A percentile compares a stretch with the other conserved stretches of the same genome.
Evolutionary conservation across 768 basidiomycete genomes (phyloP).

Genomic region (Candolleomyces aberdarensis): DNA sequence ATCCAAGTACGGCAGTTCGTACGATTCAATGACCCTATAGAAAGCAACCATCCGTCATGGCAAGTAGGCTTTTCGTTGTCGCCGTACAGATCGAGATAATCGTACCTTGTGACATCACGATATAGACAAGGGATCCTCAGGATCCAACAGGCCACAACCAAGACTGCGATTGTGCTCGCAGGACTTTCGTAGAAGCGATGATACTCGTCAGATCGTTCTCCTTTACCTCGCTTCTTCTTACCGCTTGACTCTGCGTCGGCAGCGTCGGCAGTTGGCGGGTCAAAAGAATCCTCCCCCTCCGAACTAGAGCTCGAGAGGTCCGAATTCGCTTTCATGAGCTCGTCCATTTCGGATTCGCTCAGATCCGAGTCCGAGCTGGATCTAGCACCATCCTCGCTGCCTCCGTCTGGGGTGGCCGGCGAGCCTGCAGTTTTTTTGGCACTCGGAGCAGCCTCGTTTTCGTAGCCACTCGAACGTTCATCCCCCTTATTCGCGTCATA

Average conservation of each 20-base stretch:
- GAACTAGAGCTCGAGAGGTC: conserved; percentile 15
- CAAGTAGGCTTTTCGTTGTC: not conserved
- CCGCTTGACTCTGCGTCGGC: conserved; percentile 23
- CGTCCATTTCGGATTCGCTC: conserved; percentile 15
- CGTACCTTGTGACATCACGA: conserved; percentile 72
- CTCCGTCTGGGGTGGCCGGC: not conserved
- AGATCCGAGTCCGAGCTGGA: conserved; percentile 10
- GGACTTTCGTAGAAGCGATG: conserved; percentile 33
- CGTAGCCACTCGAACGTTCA: no score
- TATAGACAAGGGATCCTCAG: conserved; percentile 74
- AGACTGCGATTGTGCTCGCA: conserved; percentile 56
- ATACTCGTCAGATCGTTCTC: not conserved
- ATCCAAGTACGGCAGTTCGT: conserved; percentile 81
- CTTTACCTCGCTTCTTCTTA: conserved; percentile 21
- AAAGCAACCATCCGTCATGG: conserved; percentile 3
- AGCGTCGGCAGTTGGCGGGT: conserved; percentile 2
- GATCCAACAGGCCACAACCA: conserved; percentile 77
- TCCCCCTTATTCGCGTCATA: not conserved
- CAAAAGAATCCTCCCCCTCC: conserved; percentile 9
- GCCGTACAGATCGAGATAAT: conserved; percentile 2
- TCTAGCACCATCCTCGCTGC: not conserved
- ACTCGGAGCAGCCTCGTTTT: not conserved
- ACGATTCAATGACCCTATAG: conserved; percentile 66
- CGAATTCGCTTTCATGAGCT: conserved; percentile 14
- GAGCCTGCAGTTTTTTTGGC: not conserved